Conservation (phyloP, 805 yeast species). For the Yarrowia yakushimensis region DNA sequence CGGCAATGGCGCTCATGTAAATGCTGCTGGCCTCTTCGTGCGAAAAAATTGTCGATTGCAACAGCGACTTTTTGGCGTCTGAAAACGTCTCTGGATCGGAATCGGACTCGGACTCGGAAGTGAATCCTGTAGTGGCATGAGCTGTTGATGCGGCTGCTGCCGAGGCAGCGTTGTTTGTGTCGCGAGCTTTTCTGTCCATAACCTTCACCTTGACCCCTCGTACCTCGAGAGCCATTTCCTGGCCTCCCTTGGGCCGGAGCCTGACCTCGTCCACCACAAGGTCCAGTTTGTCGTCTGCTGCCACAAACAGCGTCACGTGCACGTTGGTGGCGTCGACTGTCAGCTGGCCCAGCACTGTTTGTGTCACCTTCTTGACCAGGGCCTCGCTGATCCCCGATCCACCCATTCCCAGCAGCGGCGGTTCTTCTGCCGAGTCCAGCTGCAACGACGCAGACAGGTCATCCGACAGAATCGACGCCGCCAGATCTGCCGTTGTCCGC, state of each 20-base stretch:
- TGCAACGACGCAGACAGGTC: neutral
- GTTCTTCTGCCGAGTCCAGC: neutral
- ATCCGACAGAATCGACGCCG: slow-evolving; percentile 5
- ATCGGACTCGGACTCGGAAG: neutral
- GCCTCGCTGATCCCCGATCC: neutral
- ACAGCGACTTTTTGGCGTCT: slow-evolving; percentile 29
- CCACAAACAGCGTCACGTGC: slow-evolving; percentile 11
- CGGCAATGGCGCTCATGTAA: slow-evolving; percentile 72
- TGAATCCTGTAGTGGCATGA: neutral
- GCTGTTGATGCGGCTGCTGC: neutral
- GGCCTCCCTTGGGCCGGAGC: slow-evolving; percentile 31
- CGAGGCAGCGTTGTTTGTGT: neutral
- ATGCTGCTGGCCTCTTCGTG: slow-evolving; percentile 67
- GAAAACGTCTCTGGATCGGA: slow-evolving; percentile 28
- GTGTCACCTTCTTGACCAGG: slow-evolving; percentile 1
- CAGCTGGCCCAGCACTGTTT: neutral
- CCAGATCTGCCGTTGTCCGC: slow-evolving; percentile 15
- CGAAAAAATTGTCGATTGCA: slow-evolving; percentile 58
- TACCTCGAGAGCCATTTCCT: neutral
- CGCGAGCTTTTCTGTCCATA: neutral
- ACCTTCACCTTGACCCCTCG: neutral
- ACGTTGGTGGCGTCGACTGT: neutral
- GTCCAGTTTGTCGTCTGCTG: slow-evolving; percentile 1
- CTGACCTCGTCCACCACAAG: slow-evolving; percentile 27
- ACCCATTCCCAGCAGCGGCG: slow-evolving; percentile 7